phyloP scores from a whole-genome alignment of 331 rosid species.

The Erythrophleum ivorense region DNA sequence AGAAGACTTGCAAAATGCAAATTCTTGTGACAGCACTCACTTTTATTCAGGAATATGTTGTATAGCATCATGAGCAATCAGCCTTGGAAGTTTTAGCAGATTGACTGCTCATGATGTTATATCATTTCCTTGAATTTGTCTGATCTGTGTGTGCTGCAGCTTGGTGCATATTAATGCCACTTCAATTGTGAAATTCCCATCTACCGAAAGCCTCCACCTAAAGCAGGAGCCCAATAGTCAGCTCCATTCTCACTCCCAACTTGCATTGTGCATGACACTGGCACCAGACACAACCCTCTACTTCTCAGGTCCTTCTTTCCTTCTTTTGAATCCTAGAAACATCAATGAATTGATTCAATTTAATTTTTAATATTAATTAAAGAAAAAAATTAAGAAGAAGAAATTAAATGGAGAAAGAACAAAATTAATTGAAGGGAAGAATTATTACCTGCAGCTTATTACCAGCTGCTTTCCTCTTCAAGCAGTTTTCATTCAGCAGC shows the following conservation, averaged over 20 bases:
- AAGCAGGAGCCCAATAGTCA: slow-evolving; percentile 97
- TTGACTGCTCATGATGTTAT: slow-evolving; percentile 99
- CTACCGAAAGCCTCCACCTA: slow-evolving; percentile 77
- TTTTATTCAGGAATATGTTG: slow-evolving; percentile 48
- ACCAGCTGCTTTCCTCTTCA: slow-evolving; percentile 72
- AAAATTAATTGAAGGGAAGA: background rate
- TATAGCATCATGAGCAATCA: slow-evolving; percentile 99
- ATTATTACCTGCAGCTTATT: slow-evolving; percentile 48
- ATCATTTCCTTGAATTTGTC: slow-evolving; percentile 61
- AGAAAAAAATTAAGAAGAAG: background rate
- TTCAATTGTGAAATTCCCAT: background rate
- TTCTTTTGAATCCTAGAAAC: slow-evolving; percentile 56
- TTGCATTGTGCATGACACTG: slow-evolving; percentile 92
- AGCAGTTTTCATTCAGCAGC: slow-evolving; percentile 81
- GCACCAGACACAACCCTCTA: slow-evolving; percentile 96
- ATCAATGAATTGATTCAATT: background rate
- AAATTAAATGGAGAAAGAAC: background rate
- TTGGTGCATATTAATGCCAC: too few species aligned
- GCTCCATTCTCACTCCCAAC: slow-evolving; percentile 99
- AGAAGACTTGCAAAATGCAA: slow-evolving; percentile 37
- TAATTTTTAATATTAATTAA: too few species aligned
- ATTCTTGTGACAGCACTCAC: slow-evolving; percentile 37
- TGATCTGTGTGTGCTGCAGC: background rate
- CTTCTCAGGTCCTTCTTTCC: slow-evolving; percentile 82
- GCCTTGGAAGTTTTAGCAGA: slow-evolving; percentile 82